Percentiles rank a stretch among this genome's conserved stretches.
These are phyloP conservation scores for Quaeritorhiza haematococci DNA, from an alignment of 371 early-diverging fungal genomes.

Conservation along the genomic window DNA sequence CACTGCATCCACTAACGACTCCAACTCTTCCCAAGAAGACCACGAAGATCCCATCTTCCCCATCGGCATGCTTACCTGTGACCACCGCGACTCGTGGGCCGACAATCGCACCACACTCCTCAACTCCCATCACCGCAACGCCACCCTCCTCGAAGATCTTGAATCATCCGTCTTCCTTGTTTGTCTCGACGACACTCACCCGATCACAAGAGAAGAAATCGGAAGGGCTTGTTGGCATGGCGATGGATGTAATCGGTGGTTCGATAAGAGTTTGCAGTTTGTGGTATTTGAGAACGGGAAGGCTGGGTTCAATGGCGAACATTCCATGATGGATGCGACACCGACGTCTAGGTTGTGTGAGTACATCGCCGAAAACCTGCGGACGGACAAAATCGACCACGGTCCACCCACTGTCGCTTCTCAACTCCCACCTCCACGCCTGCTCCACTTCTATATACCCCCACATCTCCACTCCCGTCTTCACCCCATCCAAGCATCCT, in stretches of 20 bases:
- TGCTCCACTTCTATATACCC: slow-evolving; percentile 66
- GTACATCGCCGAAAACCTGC: slow-evolving; percentile 49
- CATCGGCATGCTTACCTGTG: slow-evolving; percentile 4
- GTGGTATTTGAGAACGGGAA: slow-evolving; percentile 93
- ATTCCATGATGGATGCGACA: slow-evolving; percentile 95
- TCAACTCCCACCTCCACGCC: slow-evolving; percentile 56
- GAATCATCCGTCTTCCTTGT: slow-evolving; percentile 80
- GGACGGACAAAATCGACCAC: slow-evolving; percentile 58
- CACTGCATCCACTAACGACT: too few species aligned
- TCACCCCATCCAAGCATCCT: slow-evolving; percentile 56
- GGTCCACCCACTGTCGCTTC: slow-evolving; percentile 44
- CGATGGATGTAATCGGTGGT: slow-evolving; percentile 78
- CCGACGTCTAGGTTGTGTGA: slow-evolving; percentile 76
- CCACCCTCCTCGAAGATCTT: slow-evolving; percentile 62
- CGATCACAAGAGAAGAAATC: slow-evolving; percentile 78
- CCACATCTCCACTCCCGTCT: slow-evolving; percentile 50
- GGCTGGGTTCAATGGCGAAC: slow-evolving; percentile 93
- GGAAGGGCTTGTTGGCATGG: slow-evolving; percentile 81
- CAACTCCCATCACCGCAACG: slow-evolving; percentile 59
- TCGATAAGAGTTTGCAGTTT: slow-evolving; percentile 65
- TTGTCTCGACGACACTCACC: slow-evolving; percentile 79
- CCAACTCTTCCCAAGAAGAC: too few species aligned
- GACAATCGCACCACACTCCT: slow-evolving; percentile 22
- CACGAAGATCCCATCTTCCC: too few species aligned
- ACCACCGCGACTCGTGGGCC: slow-evolving; percentile 10